Percentiles rank a stretch among this genome's conserved stretches.
phyloP scores from a whole-genome alignment of 2,329 filamentous ascomycete genomes.

The Proliferodiscus dingleyae region DNA sequence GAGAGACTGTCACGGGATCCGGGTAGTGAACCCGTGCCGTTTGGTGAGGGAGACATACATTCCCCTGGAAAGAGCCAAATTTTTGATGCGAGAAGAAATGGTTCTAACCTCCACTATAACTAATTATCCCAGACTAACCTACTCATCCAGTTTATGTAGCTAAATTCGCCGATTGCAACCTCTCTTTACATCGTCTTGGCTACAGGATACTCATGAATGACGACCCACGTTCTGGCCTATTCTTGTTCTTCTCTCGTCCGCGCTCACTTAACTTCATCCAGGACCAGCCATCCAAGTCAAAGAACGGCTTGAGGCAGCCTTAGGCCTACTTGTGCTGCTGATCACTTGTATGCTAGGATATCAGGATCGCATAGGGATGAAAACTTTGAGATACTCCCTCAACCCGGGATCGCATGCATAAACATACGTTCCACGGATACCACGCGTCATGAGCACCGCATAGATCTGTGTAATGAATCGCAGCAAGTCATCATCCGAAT shows the following conservation, averaged over 20 bases:
- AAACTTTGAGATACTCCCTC: constrained; percentile 13
- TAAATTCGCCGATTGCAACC: neutral
- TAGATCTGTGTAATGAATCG: constrained; percentile 16
- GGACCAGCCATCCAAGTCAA: neutral
- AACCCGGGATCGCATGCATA: constrained; percentile 11
- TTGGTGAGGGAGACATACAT: neutral
- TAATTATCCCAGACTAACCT: neutral
- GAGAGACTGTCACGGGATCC: neutral
- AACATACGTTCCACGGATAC: constrained; percentile 12
- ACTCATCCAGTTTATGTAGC: neutral
- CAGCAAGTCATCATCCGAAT: constrained; percentile 15
- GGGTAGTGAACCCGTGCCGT: neutral
- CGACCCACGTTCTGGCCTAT: neutral
- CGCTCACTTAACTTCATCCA: neutral
- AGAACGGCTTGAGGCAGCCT: neutral
- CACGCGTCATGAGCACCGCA: constrained; percentile 14
- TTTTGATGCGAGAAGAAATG: neutral
- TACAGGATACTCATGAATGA: neutral
- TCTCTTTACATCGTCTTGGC: neutral
- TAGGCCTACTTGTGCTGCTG: neutral
- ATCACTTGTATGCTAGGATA: neutral
- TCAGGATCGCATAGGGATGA: constrained; percentile 9
- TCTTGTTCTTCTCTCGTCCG: neutral
- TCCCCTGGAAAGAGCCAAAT: neutral
- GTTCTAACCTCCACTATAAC: neutral